Evolutionary conservation across 345 rosid species (phyloP), one percentile per base, ranked within the genome.

Genomic region (Sonneratia caseolaris): DNA sequence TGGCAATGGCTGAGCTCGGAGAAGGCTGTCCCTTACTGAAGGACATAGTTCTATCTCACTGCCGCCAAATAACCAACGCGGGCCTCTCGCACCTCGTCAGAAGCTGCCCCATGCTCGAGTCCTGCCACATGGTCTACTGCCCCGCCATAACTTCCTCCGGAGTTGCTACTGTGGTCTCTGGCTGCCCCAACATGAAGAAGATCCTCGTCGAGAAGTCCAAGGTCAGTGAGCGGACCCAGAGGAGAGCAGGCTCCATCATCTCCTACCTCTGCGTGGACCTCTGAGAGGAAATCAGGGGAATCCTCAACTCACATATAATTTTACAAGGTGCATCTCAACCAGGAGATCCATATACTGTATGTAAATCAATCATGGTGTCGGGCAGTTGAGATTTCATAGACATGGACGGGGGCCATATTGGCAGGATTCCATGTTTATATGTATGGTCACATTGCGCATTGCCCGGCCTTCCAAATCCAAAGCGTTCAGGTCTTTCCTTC

Each of bases 161-260:
- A 56, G 94, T 93, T 53, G 97, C 98, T 74, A 88, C 96, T 0
- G 84, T 93, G 64, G 88, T 93, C 61, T 91, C 97, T 9, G 74
- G 90, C 79, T 93, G 97, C 82, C 84, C 86, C 43, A 89, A 84
- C 83, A 81, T 93, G 53, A 91, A 88, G 75, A 93, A 91, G 78
- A 86, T 93, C 48, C 77, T 88, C 79, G 86, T 93, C 3, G 98
- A 93, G 89, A 88, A 87, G 83, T 87, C 92, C 81, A 91, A 93
- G 84, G 97, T 91, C 36, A 91, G 91, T 66, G 79, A 85, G 66
- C 84, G 98, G 77, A 93, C 98, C 22, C 79, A 78, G 72, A 76
- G 98, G 68, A 85, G 88, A 78, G 98, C 97, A 0, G 89, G 92
- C 49, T 80, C 93, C 2, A 81, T 89, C 73, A 79, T 93, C 75